phyloP scores from a whole-genome alignment of 257 asterid species.

The Nicotiana noctiflora region DNA sequence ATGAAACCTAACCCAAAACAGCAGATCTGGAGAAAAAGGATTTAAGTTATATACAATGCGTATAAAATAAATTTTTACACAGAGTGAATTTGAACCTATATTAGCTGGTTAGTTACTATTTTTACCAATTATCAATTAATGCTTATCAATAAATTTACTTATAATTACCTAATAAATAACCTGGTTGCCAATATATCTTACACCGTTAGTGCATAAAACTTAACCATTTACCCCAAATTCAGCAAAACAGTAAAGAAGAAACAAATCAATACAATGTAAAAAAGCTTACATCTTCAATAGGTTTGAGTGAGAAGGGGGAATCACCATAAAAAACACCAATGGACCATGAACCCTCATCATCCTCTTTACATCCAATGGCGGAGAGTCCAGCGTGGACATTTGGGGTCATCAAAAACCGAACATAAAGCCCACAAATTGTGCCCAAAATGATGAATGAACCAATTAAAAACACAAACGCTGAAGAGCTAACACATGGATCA shows the following conservation, averaged over 20 bases:
- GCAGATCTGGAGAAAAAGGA: too few species aligned
- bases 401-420: conserved; percentile 48
- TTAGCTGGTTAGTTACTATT: too few species aligned
- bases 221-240: neutral
- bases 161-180: too few species aligned
- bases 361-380: conserved; percentile 55
- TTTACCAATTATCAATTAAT: too few species aligned
- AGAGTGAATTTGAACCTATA: too few species aligned
- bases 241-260: neutral
- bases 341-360: conserved; percentile 96
- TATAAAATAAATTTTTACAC: too few species aligned
- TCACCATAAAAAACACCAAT: conserved; percentile 81
- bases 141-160: too few species aligned
- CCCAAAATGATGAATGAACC: conserved; percentile 52
- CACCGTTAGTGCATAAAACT: too few species aligned
- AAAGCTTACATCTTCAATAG: conserved; percentile 70
- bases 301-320: conserved; percentile 86
- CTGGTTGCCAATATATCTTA: too few species aligned
- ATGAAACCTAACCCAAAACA: too few species aligned
- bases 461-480: conserved; percentile 53
- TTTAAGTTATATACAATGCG: too few species aligned
- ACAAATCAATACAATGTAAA: neutral
- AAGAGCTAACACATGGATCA: neutral
- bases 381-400: conserved; percentile 48
- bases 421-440: conserved; percentile 52